Conservation (phyloP, 768 basidiomycete genomes). For the Neoboletus brunneissimus region DNA sequence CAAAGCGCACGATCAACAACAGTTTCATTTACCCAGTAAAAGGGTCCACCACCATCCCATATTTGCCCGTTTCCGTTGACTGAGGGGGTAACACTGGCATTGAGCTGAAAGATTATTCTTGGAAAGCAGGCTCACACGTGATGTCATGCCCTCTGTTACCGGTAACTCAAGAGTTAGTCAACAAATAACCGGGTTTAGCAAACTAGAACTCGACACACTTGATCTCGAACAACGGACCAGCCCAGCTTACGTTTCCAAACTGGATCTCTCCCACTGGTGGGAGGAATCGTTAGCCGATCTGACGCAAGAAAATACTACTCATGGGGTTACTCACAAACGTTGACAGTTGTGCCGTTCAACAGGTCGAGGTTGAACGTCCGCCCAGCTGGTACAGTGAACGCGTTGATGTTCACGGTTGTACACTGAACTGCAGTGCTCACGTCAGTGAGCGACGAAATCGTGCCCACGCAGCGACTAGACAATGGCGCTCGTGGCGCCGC, state of each 20-base stretch:
- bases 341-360: conserved; percentile 50
- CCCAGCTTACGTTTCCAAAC: conserved; percentile 54
- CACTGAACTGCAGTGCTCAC: conserved; percentile 51
- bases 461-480: conserved; percentile 40
- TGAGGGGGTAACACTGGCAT: not conserved
- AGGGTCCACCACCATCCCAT: conserved; percentile 42
- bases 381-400: conserved; percentile 56
- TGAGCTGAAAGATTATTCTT: not conserved
- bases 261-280: conserved; percentile 49
- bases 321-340: conserved; percentile 43
- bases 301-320: not conserved
- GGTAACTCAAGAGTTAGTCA: not conserved
- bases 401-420: conserved; percentile 54
- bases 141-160: conserved; percentile 42
- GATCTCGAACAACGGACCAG: conserved; percentile 52
- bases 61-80: conserved; percentile 41
- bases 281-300: not conserved
- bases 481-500: conserved; percentile 4
- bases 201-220: conserved; percentile 32
- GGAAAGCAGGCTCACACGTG: conserved; percentile 38
- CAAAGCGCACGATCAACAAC: not conserved
- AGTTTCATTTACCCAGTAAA: conserved; percentile 37
- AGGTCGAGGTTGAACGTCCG: conserved; percentile 47
- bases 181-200: not conserved
- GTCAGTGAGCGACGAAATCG: conserved; percentile 50